Base-by-base conservation (phyloP, 164 flowering plant genomes). In the Nymphaea colorata region DNA sequence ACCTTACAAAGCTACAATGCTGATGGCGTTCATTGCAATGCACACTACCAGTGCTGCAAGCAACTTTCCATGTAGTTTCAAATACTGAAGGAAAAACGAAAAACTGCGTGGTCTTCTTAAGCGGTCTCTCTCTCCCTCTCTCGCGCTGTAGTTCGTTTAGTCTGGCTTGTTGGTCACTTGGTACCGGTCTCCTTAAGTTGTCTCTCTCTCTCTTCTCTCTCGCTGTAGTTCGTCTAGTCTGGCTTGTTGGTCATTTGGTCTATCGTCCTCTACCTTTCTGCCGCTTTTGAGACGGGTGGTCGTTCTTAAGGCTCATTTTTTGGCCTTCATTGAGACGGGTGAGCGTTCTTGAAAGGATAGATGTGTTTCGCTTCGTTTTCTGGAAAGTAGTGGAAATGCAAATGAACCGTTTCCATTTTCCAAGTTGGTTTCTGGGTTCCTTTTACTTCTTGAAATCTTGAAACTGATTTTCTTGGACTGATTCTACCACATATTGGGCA, bases 211-310 rank as follows among this genome's bases (percentile, higher is more conserved):
- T 6, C 57, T 45, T 45, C 15, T 43, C 8, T 43, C 16, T 41
- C 43, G 44, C 17, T 8, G 11, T 43, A 10, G 14, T 7, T 44
- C 10, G 5, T 3, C 41, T n/a, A 43, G 14, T 10, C 64, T 17
- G 6, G 41, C 11, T 66, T 70, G 64, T 60, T 41, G 55, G 25
- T 65, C 65, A 44, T 66, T 53, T 61, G 4, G 63, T 65, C 41
- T 64, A 7, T 61, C 8, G 42, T 12, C 65, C 41, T 25, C 36
- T 25, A 25, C 36, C 36, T n/a, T 16, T 43, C 25, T 5, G n/a
- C 64, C 57, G 72, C 67, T 47, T 57, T 61, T 61, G 41, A 61
- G 17, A 44, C 61, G 59, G 68, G 63, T 67, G 64, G 17, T 61
- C 14, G 41, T 62, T 62, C 42, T 55, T 65, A 36, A 65, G 45